Evolutionary conservation across 164 flowering plant species (phyloP), one percentile per base, ranked within the genome.

Genomic region (Dillenia suffruticosa): DNA sequence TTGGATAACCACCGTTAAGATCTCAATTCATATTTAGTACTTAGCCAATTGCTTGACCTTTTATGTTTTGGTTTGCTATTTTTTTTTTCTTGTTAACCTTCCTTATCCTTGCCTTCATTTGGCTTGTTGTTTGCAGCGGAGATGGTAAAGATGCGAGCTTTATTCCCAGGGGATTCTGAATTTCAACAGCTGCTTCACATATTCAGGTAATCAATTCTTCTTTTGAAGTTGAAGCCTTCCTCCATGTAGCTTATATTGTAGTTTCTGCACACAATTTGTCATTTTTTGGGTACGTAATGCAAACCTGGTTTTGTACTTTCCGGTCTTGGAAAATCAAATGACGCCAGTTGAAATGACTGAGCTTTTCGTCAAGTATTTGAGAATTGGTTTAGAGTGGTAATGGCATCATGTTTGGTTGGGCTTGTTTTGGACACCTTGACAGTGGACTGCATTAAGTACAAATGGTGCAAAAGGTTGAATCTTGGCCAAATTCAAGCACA

Each of bases 161-260:
- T 94, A 44, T 94, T 94, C 70, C 97, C 97, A 44, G 99, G 99
- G 2, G 99, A 94, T 58, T 94, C 99, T n/a, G 99, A 94, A 81
- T 81, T 87, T 69, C 99, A 94, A 64, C 99, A 94, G 54, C 76
- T 94, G 67, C 96, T 94, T 53, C 96, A 94, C 60, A 91, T 94
- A 53, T 94, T 94, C 80, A 91, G 93, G 97, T 90, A 71, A 17
- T 11, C 1, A 0, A 40, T 26, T 59, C 47, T 57, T 10, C 44
- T 45, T 14, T 50, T 40, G 44, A 16, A 17, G n/a, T 46, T 52
- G 14, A 17, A 52, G 12, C 24, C 4, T 9, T 52, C 55, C 10
- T 52, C 22, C 9, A 8, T 52, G 55, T 26, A n/a, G 22, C 10
- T 52, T 2, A 52, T 52, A 10, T 7, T 4, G 24, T 15, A 16